Conservation (phyloP, 108 stramenopile genomes). For the Nannochloropsis gaditana region DNA sequence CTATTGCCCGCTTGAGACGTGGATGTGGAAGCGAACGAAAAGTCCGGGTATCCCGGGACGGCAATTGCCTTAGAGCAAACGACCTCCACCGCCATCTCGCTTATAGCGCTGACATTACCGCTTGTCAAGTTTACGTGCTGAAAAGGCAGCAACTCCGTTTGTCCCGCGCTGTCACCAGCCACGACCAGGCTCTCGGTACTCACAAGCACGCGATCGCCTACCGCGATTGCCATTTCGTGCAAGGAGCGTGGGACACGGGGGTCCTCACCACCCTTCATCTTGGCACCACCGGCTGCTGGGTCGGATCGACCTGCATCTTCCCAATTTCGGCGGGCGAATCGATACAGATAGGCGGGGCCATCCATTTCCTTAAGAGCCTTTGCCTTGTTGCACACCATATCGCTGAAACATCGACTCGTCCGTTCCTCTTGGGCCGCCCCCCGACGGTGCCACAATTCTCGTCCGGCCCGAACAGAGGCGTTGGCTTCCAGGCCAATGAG, state of each 20-base stretch:
- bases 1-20: neutral
- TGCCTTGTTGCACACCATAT: slow-evolving; percentile 7
- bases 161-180: neutral
- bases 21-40: neutral
- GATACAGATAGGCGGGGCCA: neutral
- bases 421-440: neutral
- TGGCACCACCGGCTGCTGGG: neutral
- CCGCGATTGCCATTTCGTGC: slow-evolving; percentile 9
- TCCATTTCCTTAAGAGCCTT: neutral
- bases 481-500: neutral
- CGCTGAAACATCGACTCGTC: neutral
- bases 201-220: neutral
- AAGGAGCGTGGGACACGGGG: neutral
- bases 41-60: neutral
- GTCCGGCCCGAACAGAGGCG: neutral
- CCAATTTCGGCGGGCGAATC: neutral
- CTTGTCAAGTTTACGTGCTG: slow-evolving; percentile 1
- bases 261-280: neutral
- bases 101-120: neutral
- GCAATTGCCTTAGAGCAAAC: neutral
- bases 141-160: neutral
- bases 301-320: neutral
- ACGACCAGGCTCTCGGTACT: neutral
- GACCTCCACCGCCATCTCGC: neutral
- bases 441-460: slow-evolving; percentile 14